phyloP scores from a whole-genome alignment of 179 eudicot species.

The Beta macrorhiza region DNA sequence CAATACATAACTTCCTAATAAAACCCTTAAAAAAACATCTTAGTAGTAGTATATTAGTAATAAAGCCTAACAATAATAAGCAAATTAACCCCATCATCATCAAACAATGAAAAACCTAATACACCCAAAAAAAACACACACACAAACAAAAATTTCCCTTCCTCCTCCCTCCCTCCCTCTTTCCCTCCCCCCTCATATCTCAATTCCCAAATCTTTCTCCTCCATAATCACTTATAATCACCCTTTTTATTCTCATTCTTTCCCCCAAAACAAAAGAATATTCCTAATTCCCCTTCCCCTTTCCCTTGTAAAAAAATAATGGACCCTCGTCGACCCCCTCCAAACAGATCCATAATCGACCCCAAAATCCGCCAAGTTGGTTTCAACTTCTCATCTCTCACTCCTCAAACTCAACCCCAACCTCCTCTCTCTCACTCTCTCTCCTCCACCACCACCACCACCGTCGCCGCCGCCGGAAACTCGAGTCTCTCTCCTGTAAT shows the following conservation, averaged over 20 bases:
- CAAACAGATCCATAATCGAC: conserved; percentile 47
- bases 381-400: conserved; percentile 39
- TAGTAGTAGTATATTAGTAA: too few species aligned
- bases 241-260: too few species aligned
- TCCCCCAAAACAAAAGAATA: not conserved
- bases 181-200: not conserved
- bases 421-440: conserved; percentile 35
- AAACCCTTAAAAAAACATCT: too few species aligned
- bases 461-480: not conserved
- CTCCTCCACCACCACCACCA: conserved; percentile 31
- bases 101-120: not conserved
- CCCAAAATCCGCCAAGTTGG: conserved; percentile 89
- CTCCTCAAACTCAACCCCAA: conserved; percentile 35
- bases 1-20: too few species aligned
- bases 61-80: too few species aligned
- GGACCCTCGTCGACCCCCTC: conserved; percentile 54
- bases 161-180: not conserved
- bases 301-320: conserved; percentile 11
- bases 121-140: not conserved
- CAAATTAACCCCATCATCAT: too few species aligned
- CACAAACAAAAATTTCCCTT: not conserved
- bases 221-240: not conserved
- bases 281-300: not conserved
- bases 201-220: not conserved
- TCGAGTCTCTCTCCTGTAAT: conserved; percentile 70